These are phyloP conservation scores for Sugiyamaella paludigena DNA, from an alignment of 1,139 yeast genomes.

Conservation along the genomic window DNA sequence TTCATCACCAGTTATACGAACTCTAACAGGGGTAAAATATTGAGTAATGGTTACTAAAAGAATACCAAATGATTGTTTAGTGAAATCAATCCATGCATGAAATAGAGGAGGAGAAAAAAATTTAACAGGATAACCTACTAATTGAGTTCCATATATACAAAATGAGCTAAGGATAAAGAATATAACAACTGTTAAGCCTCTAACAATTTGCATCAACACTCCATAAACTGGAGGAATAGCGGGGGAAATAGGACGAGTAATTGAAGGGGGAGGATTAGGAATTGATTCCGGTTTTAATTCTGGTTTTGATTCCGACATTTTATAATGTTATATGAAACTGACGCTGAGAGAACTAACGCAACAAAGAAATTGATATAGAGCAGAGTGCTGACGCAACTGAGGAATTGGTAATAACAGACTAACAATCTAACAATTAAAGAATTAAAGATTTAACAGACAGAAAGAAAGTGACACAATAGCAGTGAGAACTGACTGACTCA, in stretches of 20 bases:
- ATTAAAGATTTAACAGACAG: no score
- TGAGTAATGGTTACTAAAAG: constrained; percentile 35
- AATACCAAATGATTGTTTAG: constrained; percentile 40
- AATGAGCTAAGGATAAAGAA: constrained; percentile 18
- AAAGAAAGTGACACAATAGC: no score
- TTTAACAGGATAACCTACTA: constrained; percentile 33
- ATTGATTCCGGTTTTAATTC: neutral
- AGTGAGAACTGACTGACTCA: no score
- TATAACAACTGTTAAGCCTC: constrained; percentile 12
- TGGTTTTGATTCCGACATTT: no score
- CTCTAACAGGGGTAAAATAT: constrained; percentile 36
- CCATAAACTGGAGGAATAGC: constrained; percentile 3
- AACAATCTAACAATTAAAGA: no score
- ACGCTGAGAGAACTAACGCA: no score
- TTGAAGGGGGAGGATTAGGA: neutral
- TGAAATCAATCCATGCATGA: constrained; percentile 37
- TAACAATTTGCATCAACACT: constrained; percentile 6
- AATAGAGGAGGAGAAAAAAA: constrained; percentile 27
- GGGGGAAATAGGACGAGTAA: neutral
- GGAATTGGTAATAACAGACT: no score
- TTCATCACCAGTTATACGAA: constrained; percentile 37
- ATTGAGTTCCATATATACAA: constrained; percentile 29
- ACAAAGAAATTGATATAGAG: no score
- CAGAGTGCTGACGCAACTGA: no score
- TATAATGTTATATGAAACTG: no score